phyloP scores from a whole-genome alignment of 23 red algal genomes.

The Gracilariopsis chorda region DNA sequence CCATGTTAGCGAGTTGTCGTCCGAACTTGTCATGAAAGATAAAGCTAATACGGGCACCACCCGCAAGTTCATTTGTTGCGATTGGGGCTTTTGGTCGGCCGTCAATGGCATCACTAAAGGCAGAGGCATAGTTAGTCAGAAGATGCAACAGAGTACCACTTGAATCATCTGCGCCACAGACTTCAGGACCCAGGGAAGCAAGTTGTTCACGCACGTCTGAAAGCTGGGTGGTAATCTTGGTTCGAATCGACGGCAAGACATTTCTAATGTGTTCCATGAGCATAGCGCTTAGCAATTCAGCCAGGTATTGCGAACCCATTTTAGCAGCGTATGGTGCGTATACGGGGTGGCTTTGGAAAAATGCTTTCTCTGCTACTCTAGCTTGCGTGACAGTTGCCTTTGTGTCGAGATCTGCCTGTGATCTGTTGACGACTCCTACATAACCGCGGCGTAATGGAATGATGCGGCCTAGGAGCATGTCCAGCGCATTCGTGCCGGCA shows the following conservation, averaged over 20 bases:
- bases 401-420: conserved; percentile 74
- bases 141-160: conserved; percentile 79
- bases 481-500: conserved; percentile 92
- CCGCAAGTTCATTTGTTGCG: conserved; percentile 81
- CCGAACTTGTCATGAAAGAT: conserved; percentile 92
- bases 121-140: conserved; percentile 83
- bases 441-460: conserved; percentile 89
- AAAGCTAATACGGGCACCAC: conserved; percentile 91
- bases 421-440: conserved; percentile 94
- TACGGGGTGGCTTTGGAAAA: conserved; percentile 85
- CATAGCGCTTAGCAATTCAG: conserved; percentile 72
- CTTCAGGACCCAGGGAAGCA: conserved; percentile 65
- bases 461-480: conserved; percentile 86
- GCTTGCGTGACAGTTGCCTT: conserved; percentile 59
- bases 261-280: conserved; percentile 96
- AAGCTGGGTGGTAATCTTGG: conserved; percentile 72
- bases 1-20: conserved; percentile 76
- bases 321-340: conserved; percentile 75
- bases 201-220: conserved; percentile 71
- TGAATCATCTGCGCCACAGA: conserved; percentile 48
- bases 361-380: conserved; percentile 74
- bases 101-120: conserved; percentile 83
- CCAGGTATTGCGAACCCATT: conserved; percentile 88
- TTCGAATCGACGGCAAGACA: conserved; percentile 76
- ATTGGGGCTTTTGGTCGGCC: conserved; percentile 74